phyloP scores from a whole-genome alignment of 169 alveolate genomes.

The Plasmodium malariae region DNA sequence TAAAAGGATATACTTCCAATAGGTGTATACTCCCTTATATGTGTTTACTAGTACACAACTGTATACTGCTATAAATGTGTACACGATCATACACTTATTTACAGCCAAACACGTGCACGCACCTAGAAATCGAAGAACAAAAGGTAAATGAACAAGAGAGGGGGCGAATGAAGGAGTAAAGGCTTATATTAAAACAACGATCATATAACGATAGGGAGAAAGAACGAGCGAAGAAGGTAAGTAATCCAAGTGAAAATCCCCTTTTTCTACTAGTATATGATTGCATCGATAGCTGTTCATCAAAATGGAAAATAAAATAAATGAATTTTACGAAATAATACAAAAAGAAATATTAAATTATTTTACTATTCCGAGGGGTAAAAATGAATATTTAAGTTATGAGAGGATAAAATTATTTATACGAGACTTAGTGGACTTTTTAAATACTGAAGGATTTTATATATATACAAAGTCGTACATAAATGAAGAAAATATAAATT shows the following conservation, averaged over 20 bases:
- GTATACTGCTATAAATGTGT: too few relatives aligned
- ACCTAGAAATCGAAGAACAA: too few relatives aligned
- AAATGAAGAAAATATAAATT: neutral
- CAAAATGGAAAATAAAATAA: slow-evolving; percentile 39
- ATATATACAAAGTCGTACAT: slow-evolving; percentile 7
- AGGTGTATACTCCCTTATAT: too few relatives aligned
- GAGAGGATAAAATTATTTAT: slow-evolving; percentile 28
- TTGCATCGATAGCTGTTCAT: too few relatives aligned
- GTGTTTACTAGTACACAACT: too few relatives aligned
- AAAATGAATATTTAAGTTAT: slow-evolving; percentile 55
- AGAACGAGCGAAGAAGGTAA: neutral
- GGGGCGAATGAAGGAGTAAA: too few relatives aligned
- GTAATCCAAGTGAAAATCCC: neutral
- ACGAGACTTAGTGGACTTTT: slow-evolving; percentile 12
- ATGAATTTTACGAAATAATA: slow-evolving; percentile 40
- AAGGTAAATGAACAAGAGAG: too few relatives aligned
- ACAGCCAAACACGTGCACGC: too few relatives aligned
- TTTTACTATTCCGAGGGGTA: slow-evolving; percentile 18
- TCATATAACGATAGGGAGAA: neutral
- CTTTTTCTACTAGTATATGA: neutral
- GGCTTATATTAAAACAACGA: too few relatives aligned
- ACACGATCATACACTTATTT: too few relatives aligned
- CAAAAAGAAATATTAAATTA: slow-evolving; percentile 36
- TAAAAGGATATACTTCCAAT: too few relatives aligned
- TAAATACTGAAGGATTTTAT: slow-evolving; percentile 28